A percentile compares a stretch with the other conserved stretches of the same genome.
phyloP scores from a whole-genome alignment of 352 stramenopile genomes.

The Globisporangium middletonii region DNA sequence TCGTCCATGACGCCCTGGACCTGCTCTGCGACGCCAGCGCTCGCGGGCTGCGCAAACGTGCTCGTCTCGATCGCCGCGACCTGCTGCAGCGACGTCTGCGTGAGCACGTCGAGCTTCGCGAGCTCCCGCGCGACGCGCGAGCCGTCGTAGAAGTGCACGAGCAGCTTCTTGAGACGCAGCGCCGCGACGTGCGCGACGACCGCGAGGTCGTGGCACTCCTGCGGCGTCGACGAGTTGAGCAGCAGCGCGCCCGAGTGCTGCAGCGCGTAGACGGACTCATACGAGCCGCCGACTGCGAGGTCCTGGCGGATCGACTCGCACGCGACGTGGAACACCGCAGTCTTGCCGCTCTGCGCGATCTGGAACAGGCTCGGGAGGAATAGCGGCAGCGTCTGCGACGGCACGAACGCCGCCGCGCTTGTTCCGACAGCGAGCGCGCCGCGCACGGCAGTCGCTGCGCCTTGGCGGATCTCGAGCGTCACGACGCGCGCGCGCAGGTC shows the following conservation, averaged over 20 bases:
- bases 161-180: conserved; percentile 45
- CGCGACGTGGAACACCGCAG: conserved; percentile 57
- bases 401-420: conserved; percentile 41
- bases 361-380: conserved; percentile 70
- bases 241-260: conserved; percentile 69
- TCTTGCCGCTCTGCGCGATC: conserved; percentile 32
- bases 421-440: conserved; percentile 52
- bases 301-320: conserved; percentile 50
- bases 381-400: conserved; percentile 68
- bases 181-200: conserved; percentile 71
- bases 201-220: conserved; percentile 77
- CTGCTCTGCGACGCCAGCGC: conserved; percentile 42
- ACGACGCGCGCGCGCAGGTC: conserved; percentile 45
- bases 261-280: conserved; percentile 57
- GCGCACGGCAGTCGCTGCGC: conserved; percentile 49
- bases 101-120: conserved; percentile 51
- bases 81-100: conserved; percentile 41
- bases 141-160: conserved; percentile 82
- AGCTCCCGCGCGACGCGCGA: conserved; percentile 55
- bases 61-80: conserved; percentile 27
- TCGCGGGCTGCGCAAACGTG: conserved; percentile 6
- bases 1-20: conserved; percentile 73
- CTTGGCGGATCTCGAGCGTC: conserved; percentile 51
- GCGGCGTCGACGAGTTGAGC: conserved; percentile 56
- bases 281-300: conserved; percentile 50